A percentile compares a stretch with the other conserved stretches of the same genome.
These are phyloP conservation scores for Asclepias syriaca DNA, from an alignment of 257 asterid species.

Conservation along the genomic window DNA sequence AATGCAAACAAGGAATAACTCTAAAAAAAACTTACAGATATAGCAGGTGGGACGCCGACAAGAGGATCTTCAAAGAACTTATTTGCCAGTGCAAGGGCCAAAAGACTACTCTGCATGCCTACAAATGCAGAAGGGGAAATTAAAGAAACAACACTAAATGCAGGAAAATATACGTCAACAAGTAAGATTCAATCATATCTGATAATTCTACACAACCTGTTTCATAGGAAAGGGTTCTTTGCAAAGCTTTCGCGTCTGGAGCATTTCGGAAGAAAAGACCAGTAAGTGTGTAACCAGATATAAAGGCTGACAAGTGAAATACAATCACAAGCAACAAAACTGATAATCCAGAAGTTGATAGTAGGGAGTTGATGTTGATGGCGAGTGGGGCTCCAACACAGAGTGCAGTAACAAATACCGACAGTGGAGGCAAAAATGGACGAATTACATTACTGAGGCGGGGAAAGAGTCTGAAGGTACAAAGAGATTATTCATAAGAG, in stretches of 20 bases:
- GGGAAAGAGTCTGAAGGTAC: conserved; percentile 67
- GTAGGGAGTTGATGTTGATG: conserved; percentile 52
- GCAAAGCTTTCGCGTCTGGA: conserved; percentile 78
- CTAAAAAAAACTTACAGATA: conserved; percentile 64
- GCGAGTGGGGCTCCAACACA: conserved; percentile 80
- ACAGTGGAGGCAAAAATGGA: conserved; percentile 40
- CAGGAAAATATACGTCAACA: neutral
- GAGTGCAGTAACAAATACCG: conserved; percentile 53
- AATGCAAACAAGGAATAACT: neutral
- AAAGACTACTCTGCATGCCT: conserved; percentile 99
- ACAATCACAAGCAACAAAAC: conserved; percentile 74
- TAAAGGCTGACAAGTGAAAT: conserved; percentile 78
- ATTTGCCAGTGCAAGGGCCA: conserved; percentile 94
- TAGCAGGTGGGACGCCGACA: conserved; percentile 90
- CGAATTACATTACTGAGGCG: conserved; percentile 50
- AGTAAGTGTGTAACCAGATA: conserved; percentile 55
- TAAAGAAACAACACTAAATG: neutral
- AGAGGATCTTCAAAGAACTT: conserved; percentile 87
- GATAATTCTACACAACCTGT: conserved; percentile 48
- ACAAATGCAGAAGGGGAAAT: conserved; percentile 9
- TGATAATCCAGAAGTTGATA: conserved; percentile 79
- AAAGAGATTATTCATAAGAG: conserved; percentile 2
- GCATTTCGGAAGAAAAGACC: conserved; percentile 56
- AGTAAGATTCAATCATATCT: neutral
- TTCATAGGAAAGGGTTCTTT: conserved; percentile 89